A percentile compares a stretch with the other conserved stretches of the same genome.
Conservation (phyloP, 352 stramenopile genomes). For the Globisporangium ultimum region DNA sequence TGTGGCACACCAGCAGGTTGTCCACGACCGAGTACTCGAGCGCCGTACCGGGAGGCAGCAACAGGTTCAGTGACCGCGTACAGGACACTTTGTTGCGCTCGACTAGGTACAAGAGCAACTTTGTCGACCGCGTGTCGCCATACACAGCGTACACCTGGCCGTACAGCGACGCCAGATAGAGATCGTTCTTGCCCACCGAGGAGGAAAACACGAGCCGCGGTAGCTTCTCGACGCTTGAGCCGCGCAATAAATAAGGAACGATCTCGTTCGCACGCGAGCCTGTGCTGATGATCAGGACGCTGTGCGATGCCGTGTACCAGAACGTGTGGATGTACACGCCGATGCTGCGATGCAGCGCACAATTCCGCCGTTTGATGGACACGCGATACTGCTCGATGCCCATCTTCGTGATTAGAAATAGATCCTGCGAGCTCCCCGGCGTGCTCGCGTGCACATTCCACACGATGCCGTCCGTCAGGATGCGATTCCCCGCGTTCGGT, state of each 20-base stretch:
- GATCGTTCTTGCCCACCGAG: slow-evolving; percentile 40
- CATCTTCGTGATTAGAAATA: slow-evolving; percentile 71
- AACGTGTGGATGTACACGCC: slow-evolving; percentile 64
- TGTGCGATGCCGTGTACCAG: slow-evolving; percentile 64
- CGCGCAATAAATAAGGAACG: slow-evolving; percentile 63
- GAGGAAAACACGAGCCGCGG: slow-evolving; percentile 71
- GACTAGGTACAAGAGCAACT: slow-evolving; percentile 76
- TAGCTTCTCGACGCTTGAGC: slow-evolving; percentile 58
- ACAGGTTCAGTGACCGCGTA: slow-evolving; percentile 68
- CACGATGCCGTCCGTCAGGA: slow-evolving; percentile 50
- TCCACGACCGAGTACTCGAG: slow-evolving; percentile 78
- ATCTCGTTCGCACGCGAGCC: slow-evolving; percentile 77
- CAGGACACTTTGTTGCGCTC: slow-evolving; percentile 58
- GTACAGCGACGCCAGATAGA: slow-evolving; percentile 71
- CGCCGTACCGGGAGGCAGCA: slow-evolving; percentile 53
- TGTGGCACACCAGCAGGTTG: slow-evolving; percentile 81
- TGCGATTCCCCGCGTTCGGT: slow-evolving; percentile 57
- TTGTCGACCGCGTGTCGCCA: slow-evolving; percentile 44
- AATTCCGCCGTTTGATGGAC: slow-evolving; percentile 51
- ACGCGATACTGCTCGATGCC: slow-evolving; percentile 78
- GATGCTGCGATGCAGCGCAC: slow-evolving; percentile 52
- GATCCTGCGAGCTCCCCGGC: slow-evolving; percentile 52
- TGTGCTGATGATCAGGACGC: slow-evolving; percentile 65
- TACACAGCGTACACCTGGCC: slow-evolving; percentile 66
- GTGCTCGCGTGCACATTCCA: slow-evolving; percentile 60